Evolutionary conservation across 331 rosid species (phyloP), one percentile per base, ranked within the genome.

Genomic region (Dryas integrifolia): DNA sequence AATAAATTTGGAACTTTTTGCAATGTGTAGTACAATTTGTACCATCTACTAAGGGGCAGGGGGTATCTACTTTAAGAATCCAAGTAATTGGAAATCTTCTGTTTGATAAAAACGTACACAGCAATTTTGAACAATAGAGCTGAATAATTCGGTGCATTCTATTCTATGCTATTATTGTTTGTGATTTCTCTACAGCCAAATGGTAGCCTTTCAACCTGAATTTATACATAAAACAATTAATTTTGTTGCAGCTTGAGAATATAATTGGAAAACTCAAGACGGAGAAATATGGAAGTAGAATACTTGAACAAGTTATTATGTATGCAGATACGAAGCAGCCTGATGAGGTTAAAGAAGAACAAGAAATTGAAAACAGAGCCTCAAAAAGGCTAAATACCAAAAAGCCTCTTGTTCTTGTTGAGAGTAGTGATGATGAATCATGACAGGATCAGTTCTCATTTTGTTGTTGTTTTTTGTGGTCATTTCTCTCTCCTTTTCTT

Each of bases 251-350:
- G 98, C 82, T 88, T 91, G 92, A 94, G 80, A 89, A 87, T 74
- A 80, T 82, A 39, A 84, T 94, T 72, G 92, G 97, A 66, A 94
- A 86, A 73, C 43, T 89, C 87, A 94, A 89, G 87, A 85, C 89
- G 0, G 80, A 84, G 76, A 94, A 88, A 85, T 89, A 91, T 60
- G 96, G 97, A 60, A 76, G 48, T 72, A 82, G 82, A 75, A 89
- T 94, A 72, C 92, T 94, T 14, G 79, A 76, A 76, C 86, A 83
- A 63, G 81, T 88, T 56, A 80, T 50, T 38, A 85, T 74, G 56
- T 78, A 84, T 73, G 77, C 86, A 12, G 80, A 82, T 76, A 72
- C 45, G 30, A 76, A 75, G 71, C 78, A 72, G 14, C 45, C 39
- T 24, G 81, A 74, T 15, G 75, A 58, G 62, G 26, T 15, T 18